Evolutionary conservation across 257 asterid species (phyloP).

Genomic region (Solanum medicagineum): DNA sequence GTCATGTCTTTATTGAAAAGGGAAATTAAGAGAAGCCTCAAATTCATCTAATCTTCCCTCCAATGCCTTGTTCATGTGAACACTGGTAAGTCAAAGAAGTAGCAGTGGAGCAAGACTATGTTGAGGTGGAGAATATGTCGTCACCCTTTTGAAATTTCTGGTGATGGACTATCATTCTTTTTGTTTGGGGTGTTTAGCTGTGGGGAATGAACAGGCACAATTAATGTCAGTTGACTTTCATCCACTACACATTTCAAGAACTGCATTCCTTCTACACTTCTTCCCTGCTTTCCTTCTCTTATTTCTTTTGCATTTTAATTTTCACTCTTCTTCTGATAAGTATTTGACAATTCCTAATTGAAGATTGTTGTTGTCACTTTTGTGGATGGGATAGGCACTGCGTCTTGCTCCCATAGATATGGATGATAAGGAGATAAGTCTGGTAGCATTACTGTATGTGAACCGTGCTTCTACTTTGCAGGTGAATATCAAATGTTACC

Average conservation of each 20-base stretch:
- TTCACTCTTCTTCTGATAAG: not conserved
- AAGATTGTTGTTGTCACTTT: not conserved
- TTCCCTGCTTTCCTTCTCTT: not conserved
- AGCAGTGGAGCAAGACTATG: not conserved
- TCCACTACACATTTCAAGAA: not conserved
- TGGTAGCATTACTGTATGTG: constrained; percentile 53
- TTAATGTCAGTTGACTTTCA: not conserved
- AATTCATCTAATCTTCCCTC: not conserved
- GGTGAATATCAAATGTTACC: constrained; percentile 34
- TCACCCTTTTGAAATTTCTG: not conserved
- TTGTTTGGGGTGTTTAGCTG: not conserved
- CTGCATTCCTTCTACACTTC: not conserved
- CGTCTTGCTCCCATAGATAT: constrained; percentile 55
- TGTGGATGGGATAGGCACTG: constrained; percentile 50
- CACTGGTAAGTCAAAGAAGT: not conserved
- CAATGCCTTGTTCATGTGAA: not conserved
- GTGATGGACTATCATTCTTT: not conserved
- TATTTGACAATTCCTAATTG: not conserved
- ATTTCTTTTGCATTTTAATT: not conserved
- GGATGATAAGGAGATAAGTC: constrained; percentile 39
- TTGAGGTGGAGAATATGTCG: not conserved
- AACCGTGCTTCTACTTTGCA: constrained; percentile 82
- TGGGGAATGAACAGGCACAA: not conserved
- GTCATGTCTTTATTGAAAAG: not conserved
- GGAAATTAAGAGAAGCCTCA: not conserved